Evolutionary conservation across 371 early-diverging fungal genomes (phyloP).

Genomic region (Dichotomocladium elegans): DNA sequence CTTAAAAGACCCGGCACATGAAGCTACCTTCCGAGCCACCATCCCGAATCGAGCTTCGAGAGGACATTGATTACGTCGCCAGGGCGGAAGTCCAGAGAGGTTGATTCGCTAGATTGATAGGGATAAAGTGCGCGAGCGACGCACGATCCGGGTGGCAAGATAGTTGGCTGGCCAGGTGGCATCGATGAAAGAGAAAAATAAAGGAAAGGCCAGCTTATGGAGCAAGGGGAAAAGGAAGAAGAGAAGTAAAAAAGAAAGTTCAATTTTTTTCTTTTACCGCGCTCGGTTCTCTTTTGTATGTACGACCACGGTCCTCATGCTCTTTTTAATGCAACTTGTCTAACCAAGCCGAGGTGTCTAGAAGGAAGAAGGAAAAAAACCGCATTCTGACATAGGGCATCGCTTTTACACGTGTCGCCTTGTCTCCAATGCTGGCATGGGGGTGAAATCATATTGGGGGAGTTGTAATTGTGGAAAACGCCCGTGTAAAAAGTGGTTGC

Average conservation of each 20-base stretch:
- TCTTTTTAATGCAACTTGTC: no score
- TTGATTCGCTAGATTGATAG: conserved; percentile 50
- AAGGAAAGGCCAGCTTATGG: conserved; percentile 1
- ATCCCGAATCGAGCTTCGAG: conserved; percentile 78
- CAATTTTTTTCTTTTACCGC: not conserved
- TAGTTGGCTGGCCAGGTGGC: not conserved
- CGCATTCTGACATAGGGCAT: no score
- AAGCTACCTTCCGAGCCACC: conserved; percentile 86
- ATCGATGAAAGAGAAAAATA: not conserved
- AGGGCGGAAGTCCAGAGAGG: conserved; percentile 70
- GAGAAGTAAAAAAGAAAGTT: not conserved
- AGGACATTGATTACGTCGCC: conserved; percentile 83
- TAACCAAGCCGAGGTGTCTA: no score
- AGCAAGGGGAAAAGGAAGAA: not conserved
- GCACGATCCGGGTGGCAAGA: not conserved
- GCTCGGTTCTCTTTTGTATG: no score
- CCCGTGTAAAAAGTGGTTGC: no score
- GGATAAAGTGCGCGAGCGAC: conserved; percentile 7
- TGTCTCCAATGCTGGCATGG: no score
- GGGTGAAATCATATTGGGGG: no score
- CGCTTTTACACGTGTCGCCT: no score
- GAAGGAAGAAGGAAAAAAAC: no score
- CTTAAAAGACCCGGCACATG: no score
- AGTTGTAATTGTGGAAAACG: no score
- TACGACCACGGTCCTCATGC: no score